A percentile compares a stretch with the other conserved stretches of the same genome.
Evolutionary conservation across 1,284 basidiomycete genomes (phyloP).

Genomic region (Sphagnurus paluster): DNA sequence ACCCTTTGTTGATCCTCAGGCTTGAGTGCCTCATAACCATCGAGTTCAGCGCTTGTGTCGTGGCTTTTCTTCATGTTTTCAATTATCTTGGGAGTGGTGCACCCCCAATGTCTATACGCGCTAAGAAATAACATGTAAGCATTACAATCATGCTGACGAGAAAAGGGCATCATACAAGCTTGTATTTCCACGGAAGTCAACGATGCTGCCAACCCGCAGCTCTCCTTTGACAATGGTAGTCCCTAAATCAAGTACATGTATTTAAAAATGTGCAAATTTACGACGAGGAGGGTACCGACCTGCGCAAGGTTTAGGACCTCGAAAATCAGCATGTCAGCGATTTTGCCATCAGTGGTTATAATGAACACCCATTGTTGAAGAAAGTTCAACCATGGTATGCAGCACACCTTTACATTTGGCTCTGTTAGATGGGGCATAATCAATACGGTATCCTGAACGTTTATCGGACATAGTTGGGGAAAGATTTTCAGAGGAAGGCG

Average conservation of each 20-base stretch:
- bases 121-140: conserved; percentile 38
- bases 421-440: conserved; percentile 67
- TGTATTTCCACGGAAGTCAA: conserved; percentile 74
- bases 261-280: conserved; percentile 9
- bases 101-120: conserved; percentile 83
- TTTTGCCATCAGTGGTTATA: conserved; percentile 5
- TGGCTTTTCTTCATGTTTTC: conserved; percentile 71
- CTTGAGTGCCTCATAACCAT: conserved; percentile 69
- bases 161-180: conserved; percentile 53
- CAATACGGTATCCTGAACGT: conserved; percentile 71
- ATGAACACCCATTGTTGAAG: conserved; percentile 6
- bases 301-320: conserved; percentile 81
- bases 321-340: conserved; percentile 23
- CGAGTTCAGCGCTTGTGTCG: conserved; percentile 61
- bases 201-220: conserved; percentile 73
- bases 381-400: conserved; percentile 1
- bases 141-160: conserved; percentile 21
- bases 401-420: conserved; percentile 82
- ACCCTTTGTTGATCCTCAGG: conserved; percentile 69
- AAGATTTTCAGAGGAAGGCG: conserved; percentile 16
- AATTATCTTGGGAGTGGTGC: conserved; percentile 69
- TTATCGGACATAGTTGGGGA: conserved; percentile 54
- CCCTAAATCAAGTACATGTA: conserved; percentile 40
- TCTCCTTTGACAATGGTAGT: conserved; percentile 73
- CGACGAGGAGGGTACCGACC: conserved; percentile 37